Base-by-base conservation (phyloP, 352 stramenopile genomes). In the Phytophthora foliorum region DNA sequence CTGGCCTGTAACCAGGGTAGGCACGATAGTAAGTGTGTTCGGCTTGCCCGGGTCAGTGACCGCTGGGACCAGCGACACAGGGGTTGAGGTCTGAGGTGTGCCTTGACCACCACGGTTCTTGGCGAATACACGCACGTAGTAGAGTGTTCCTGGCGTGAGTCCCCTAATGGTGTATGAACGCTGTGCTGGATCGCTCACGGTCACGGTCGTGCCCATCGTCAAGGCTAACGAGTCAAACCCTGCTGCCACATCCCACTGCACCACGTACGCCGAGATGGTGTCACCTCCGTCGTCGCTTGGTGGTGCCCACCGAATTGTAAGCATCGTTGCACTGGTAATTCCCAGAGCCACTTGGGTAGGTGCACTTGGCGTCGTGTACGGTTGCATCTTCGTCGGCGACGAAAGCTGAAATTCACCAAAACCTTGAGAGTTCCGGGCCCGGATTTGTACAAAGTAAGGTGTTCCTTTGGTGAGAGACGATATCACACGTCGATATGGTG, bases 161-260 rank as follows among this genome's bases (percentile, higher is more conserved):
- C 88, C 69, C 27, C 75, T 89, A 67, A 97, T 93, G 45, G 80
- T 90, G 78, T 90, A 97, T 66, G 75, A 86, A 4, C 75, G 67
- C 71, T 92, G 80, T 17, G 77, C 68, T 27, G 78, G 67, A 55
- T 92, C 81, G 6, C 41, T 72, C 45, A 93, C 83, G 29, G 68
- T 74, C 52, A 79, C 80, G 14, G 82, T 92, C n/a, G 86, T 96
- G 9, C 55, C 41, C 2, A 78, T 77, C 9, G 88, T 76, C 19
- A 85, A 73, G 0, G 80, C 84, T 6, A 94, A 72, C 38, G 89
- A 97, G 54, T 95, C 89, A 64, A 99, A 99, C 29, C 75, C 84
- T n/a, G 82, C 77, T 6, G 86, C 85, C 21, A 96, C 91, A 67
- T 98, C 95, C 94, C 95, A 99, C 61, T 98, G 91, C 17, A 99